Conservation (phyloP, 2,329 filamentous ascomycete genomes). For the Ophiostoma sp. region DNA sequence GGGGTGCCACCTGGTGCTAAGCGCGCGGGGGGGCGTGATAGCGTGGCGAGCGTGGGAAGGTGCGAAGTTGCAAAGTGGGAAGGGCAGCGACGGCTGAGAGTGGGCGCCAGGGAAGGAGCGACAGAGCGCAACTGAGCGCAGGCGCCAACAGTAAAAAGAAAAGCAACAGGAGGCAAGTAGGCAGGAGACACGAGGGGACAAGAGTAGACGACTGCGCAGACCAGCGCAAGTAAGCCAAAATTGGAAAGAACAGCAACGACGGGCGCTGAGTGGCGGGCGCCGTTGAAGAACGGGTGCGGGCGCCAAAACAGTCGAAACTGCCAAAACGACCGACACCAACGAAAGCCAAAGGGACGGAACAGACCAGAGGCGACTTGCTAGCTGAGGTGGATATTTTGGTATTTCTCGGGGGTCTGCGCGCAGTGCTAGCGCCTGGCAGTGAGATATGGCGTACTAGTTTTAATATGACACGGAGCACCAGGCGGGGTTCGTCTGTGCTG, state of each 20-base stretch:
- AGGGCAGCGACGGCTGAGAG: not conserved
- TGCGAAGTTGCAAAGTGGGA: not conserved
- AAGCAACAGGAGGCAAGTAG: not conserved
- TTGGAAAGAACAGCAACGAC: not conserved
- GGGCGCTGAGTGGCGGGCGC: constrained; percentile 17
- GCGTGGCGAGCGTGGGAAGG: not conserved
- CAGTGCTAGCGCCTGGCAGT: constrained; percentile 15
- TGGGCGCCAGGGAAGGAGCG: constrained; percentile 13
- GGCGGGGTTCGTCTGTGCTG: constrained; percentile 23
- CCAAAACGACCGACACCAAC: not conserved
- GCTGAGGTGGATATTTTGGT: not conserved
- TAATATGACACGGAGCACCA: constrained; percentile 25
- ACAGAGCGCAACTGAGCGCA: constrained; percentile 8
- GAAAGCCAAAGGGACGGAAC: not conserved
- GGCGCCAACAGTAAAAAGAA: constrained; percentile 13
- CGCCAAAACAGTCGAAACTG: not conserved
- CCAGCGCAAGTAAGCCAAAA: not conserved
- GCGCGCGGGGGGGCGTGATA: constrained; percentile 23
- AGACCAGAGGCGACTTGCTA: not conserved
- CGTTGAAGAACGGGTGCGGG: constrained; percentile 6
- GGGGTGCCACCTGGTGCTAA: constrained; percentile 21
- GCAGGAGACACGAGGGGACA: constrained; percentile 4
- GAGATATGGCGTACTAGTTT: constrained; percentile 20
- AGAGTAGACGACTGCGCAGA: not conserved
- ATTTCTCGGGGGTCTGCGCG: not conserved